Evolutionary conservation across 2,329 filamentous ascomycete genomes (phyloP).

Genomic region (Penicillium sp.): DNA sequence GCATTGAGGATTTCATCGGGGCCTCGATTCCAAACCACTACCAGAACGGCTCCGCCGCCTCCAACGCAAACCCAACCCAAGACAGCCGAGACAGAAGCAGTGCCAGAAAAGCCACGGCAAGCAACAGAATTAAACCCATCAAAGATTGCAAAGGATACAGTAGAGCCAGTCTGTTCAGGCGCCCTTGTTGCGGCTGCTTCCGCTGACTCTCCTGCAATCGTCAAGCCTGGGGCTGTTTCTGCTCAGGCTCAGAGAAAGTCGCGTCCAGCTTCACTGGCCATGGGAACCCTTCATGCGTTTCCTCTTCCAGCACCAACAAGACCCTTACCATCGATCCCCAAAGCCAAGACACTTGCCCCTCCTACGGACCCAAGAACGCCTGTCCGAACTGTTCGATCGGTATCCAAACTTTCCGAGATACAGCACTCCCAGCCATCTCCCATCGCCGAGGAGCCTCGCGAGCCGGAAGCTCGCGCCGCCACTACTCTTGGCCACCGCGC

Average conservation of each 20-base stretch:
- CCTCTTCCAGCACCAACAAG: slow-evolving; percentile 37
- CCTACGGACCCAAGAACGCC: slow-evolving; percentile 6
- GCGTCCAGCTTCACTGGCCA: slow-evolving; percentile 26
- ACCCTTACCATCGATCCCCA: slow-evolving; percentile 36
- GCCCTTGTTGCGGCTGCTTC: neutral
- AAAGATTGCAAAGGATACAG: neutral
- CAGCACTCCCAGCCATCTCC: slow-evolving; percentile 13
- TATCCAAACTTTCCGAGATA: slow-evolving; percentile 2
- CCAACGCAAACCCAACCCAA: neutral
- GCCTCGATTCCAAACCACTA: slow-evolving; percentile 18
- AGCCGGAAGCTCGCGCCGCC: slow-evolving; percentile 5
- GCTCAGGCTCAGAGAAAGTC: slow-evolving; percentile 2
- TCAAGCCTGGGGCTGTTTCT: neutral
- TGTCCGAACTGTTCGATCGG: slow-evolving; percentile 3
- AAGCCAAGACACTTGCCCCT: slow-evolving; percentile 10
- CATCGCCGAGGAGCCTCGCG: slow-evolving; percentile 16
- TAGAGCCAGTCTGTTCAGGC: slow-evolving; percentile 3
- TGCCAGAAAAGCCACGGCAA: neutral
- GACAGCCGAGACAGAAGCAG: neutral
- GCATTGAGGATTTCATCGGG: slow-evolving; percentile 24
- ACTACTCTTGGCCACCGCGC: slow-evolving; percentile 9
- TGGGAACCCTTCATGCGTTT: slow-evolving; percentile 32
- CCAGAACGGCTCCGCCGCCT: slow-evolving; percentile 1
- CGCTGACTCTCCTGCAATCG: neutral
- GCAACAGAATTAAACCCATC: neutral